Percentiles rank a stretch among this genome's conserved stretches.
Evolutionary conservation across 164 flowering plant species (phyloP).

Genomic region (Platanus orientalis): DNA sequence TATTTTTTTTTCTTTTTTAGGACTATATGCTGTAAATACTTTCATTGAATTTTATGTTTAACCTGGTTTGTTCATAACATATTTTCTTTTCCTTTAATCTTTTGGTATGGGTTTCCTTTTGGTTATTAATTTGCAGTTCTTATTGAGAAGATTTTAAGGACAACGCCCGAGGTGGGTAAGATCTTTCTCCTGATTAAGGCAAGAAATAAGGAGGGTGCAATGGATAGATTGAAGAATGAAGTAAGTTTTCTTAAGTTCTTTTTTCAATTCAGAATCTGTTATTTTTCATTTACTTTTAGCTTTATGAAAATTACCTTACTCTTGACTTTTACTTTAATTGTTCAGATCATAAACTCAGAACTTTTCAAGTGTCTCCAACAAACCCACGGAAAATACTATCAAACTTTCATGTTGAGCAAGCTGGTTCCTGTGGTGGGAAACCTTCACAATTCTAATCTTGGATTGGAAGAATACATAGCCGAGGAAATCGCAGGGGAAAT

Average conservation of each 20-base stretch:
- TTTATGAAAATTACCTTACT: no score
- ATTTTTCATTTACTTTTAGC: no score
- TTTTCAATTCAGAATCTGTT: no score
- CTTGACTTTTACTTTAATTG: background rate
- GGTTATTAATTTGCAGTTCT: no score
- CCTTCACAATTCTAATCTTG: slow-evolving; percentile 63
- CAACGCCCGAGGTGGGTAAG: no score
- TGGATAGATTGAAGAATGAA: slow-evolving; percentile 67
- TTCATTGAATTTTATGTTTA: background rate
- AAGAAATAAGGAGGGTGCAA: slow-evolving; percentile 69
- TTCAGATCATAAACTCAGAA: slow-evolving; percentile 63
- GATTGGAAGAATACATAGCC: slow-evolving; percentile 42
- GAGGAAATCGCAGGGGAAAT: slow-evolving; percentile 51
- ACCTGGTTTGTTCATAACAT: no score
- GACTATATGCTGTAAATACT: background rate
- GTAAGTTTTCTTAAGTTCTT: slow-evolving; percentile 38
- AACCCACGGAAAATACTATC: slow-evolving; percentile 65
- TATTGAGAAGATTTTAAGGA: no score
- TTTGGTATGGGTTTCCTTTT: slow-evolving; percentile 76
- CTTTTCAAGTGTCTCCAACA: slow-evolving; percentile 66
- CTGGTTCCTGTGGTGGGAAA: slow-evolving; percentile 78
- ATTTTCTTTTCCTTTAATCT: slow-evolving; percentile 59
- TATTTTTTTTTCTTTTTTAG: background rate
- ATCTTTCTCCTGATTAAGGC: no score
- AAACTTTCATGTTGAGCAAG: slow-evolving; percentile 78